Base-by-base conservation (phyloP, 2,329 filamentous ascomycete species). In the Trichoderma guizhouense region DNA sequence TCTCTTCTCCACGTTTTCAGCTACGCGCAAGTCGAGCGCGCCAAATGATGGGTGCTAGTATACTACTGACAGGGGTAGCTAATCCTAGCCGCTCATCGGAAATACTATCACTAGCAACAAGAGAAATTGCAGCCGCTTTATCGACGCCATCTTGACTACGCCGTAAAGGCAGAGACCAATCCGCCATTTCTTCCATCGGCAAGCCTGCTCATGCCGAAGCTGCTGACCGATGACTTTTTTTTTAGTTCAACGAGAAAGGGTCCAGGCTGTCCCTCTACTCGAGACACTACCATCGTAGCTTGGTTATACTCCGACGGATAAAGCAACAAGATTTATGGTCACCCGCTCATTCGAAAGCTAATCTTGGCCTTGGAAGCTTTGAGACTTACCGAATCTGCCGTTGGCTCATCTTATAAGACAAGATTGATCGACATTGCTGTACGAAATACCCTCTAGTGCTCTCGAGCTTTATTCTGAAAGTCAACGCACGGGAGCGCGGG, bases 401-500 rank as follows among this genome's bases (percentile, higher is more conserved):
- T 61, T 61, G 43, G 28, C n/a, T 61, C 15, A 1, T 28, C 28
- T 47, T 7, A 26, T 8, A 34, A 32, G 21, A 9, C n/a, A 47
- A 32, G 9, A 47, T 24, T 32, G 66, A 43, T 34, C 5, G 14
- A 24, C 55, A 18, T 14, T 12, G 12, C 32, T 67, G 39, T 51
- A 14, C 18, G 55, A 36, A 51, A 36, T 51, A 36, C 55, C 26
- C 26, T 34, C 58, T 62, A 70, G 67, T 63, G 47, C n/a, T 43
- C 47, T 51, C 65, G 26, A 34, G 68, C 32, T 18, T 51, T 30
- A 18, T 39, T 24, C 47, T 32, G 57, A 71, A 43, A 58, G 51
- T 72, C 72, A 53, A 72, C 61, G 70, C 66, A 47, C 66, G 72
- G 66, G 72, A 72, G 71, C 51, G 68, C 71, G 72, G 71, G 72